Percentiles rank a stretch among this genome's conserved stretches.
Evolutionary conservation across 768 basidiomycete genomes (phyloP).

Genomic region (Hygrocybe punicea): DNA sequence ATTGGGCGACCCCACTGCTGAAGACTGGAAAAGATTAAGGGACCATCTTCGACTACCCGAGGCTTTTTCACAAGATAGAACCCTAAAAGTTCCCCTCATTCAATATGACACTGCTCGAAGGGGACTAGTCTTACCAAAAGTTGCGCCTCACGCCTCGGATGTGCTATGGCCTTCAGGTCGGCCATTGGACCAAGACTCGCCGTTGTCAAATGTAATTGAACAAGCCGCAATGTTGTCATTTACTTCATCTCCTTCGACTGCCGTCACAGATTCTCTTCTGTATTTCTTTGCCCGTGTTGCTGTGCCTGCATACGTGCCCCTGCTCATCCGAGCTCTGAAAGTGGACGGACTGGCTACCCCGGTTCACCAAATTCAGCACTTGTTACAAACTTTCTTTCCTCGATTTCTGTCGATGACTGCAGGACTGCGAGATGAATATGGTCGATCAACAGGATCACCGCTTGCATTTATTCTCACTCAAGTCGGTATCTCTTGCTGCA

Average conservation of each 20-base stretch:
- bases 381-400: background rate
- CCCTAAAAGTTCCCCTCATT: conserved; percentile 14
- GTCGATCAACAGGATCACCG: conserved; percentile 31
- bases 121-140: conserved; percentile 22
- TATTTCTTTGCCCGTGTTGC: conserved; percentile 40
- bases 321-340: conserved; percentile 26
- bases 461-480: conserved; percentile 39
- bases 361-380: background rate
- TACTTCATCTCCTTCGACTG: conserved; percentile 10
- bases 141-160: conserved; percentile 3
- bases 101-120: conserved; percentile 38
- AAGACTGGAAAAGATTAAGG: conserved; percentile 47
- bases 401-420: conserved; percentile 10
- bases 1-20: conserved; percentile 31
- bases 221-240: conserved; percentile 35
- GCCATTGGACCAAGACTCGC: conserved; percentile 48
- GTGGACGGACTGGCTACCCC: background rate
- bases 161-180: conserved; percentile 37
- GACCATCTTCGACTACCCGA: conserved; percentile 51
- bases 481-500: conserved; percentile 37
- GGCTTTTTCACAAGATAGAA: background rate
- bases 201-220: conserved; percentile 42
- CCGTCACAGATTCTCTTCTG: conserved; percentile 23
- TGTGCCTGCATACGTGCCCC: conserved; percentile 28
- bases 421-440: conserved; percentile 21